Evolutionary conservation across 2,329 filamentous ascomycete genomes (phyloP).

Genomic region (Rhynchosporium agropyri): DNA sequence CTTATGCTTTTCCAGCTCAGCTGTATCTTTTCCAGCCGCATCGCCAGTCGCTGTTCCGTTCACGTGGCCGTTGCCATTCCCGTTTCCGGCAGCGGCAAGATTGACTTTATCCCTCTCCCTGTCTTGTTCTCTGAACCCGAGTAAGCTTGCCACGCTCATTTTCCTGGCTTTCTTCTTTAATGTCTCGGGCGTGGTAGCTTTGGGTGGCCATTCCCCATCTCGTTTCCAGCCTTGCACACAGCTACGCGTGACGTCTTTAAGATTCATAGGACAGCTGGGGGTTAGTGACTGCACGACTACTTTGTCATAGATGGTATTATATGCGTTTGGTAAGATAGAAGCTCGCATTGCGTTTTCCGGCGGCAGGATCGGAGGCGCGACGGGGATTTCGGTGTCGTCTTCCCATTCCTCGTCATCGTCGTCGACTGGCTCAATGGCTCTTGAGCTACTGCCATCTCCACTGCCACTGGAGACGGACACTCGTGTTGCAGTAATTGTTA

Average conservation of each 20-base stretch:
- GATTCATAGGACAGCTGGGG: conserved; percentile 85
- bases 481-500: conserved; percentile 36
- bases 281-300: conserved; percentile 79
- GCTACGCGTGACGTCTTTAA: conserved; percentile 76
- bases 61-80: neutral
- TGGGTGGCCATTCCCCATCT: conserved; percentile 90
- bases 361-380: conserved; percentile 74
- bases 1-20: conserved; percentile 4
- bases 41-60: neutral
- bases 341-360: conserved; percentile 74
- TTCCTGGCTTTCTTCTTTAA: conserved; percentile 34
- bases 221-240: conserved; percentile 91
- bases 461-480: conserved; percentile 43
- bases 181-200: conserved; percentile 50
- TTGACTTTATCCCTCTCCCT: conserved; percentile 17
- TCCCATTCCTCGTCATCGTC: conserved; percentile 37
- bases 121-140: conserved; percentile 34
- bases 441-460: conserved; percentile 32
- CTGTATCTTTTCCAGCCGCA: neutral
- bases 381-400: conserved; percentile 55
- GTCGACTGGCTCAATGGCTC: conserved; percentile 32
- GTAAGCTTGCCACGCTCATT: conserved; percentile 38
- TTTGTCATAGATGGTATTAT: conserved; percentile 86
- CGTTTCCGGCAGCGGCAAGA: neutral
- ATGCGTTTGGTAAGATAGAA: conserved; percentile 72